Percentiles rank a stretch among this genome's conserved stretches.
These are phyloP conservation scores for Sclerotinia trifoliorum DNA, from an alignment of 2,329 filamentous ascomycete species.

Conservation along the genomic window DNA sequence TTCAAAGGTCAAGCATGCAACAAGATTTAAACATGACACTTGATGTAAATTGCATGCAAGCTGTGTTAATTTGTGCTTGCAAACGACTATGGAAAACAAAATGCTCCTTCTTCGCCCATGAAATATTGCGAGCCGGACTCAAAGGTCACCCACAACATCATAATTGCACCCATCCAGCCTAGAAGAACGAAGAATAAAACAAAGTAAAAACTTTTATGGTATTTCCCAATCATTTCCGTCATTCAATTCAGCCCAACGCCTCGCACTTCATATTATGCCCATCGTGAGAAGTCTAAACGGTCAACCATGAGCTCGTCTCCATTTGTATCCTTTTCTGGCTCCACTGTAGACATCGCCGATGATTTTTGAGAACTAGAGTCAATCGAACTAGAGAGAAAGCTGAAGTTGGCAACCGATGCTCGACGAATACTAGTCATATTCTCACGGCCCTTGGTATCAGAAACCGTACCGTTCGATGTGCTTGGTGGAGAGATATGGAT, in stretches of 20 bases:
- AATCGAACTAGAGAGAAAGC: conserved; percentile 59
- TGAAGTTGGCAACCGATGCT: conserved; percentile 66
- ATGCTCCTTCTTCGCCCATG: not conserved
- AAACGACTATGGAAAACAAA: not conserved
- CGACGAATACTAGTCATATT: conserved; percentile 60
- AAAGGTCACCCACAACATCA: not conserved
- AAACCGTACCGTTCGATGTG: conserved; percentile 33
- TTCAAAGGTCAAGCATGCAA: not conserved
- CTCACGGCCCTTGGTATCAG: conserved; percentile 50
- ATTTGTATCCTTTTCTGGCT: conserved; percentile 48
- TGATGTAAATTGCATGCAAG: not conserved
- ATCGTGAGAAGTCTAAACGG: conserved; percentile 40
- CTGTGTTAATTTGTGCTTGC: not conserved
- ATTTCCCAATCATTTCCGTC: conserved; percentile 26
- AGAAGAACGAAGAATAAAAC: not conserved
- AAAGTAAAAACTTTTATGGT: conserved; percentile 33
- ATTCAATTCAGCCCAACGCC: conserved; percentile 13
- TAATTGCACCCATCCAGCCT: not conserved
- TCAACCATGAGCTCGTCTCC: conserved; percentile 38
- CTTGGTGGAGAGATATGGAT: conserved; percentile 38
- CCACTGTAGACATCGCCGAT: conserved; percentile 56
- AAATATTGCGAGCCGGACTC: not conserved
- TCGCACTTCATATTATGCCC: conserved; percentile 34
- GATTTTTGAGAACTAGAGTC: conserved; percentile 59
- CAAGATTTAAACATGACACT: not conserved